Conservation (phyloP, 179 eudicot species). For the Gypsophila paniculata region DNA sequence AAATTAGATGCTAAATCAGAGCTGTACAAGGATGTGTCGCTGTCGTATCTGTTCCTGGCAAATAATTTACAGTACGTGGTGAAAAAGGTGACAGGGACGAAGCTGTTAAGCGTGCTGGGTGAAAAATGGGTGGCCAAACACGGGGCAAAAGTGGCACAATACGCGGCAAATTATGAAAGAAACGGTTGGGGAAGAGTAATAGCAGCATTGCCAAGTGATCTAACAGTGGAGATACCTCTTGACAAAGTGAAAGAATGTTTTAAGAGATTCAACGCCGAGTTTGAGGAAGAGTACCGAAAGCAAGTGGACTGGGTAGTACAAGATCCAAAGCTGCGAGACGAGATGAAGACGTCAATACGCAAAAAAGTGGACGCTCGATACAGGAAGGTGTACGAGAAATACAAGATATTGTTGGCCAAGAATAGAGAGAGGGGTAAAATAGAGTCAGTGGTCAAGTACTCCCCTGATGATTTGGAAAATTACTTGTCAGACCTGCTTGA, state of each 20-base stretch:
- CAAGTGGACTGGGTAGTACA: conserved; percentile 55
- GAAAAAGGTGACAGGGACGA: conserved; percentile 42
- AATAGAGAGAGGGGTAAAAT: conserved; percentile 23
- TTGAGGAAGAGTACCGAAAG: conserved; percentile 50
- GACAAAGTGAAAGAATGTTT: conserved; percentile 41
- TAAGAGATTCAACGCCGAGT: conserved; percentile 42
- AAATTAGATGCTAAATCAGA: conserved; percentile 56
- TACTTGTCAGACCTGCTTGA: conserved; percentile 47
- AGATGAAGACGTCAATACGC: conserved; percentile 45
- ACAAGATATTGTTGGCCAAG: conserved; percentile 22
- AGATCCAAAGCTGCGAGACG: conserved; percentile 52
- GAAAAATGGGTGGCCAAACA: conserved; percentile 59
- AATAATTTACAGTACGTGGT: conserved; percentile 69
- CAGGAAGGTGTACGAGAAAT: conserved; percentile 41
- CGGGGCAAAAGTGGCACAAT: conserved; percentile 44
- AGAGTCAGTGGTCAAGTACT: conserved; percentile 45
- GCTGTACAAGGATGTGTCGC: conserved; percentile 50
- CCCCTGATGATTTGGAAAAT: conserved; percentile 69
- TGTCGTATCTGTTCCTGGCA: conserved; percentile 59
- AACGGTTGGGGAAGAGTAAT: conserved; percentile 62
- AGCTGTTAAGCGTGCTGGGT: conserved; percentile 41
- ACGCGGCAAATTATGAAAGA: conserved; percentile 51
- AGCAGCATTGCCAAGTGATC: conserved; percentile 43
- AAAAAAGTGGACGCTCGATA: conserved; percentile 41
- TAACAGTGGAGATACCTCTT: conserved; percentile 31